phyloP scores from a whole-genome alignment of 2,329 filamentous ascomycete genomes.

The Fusarium sp. region DNA sequence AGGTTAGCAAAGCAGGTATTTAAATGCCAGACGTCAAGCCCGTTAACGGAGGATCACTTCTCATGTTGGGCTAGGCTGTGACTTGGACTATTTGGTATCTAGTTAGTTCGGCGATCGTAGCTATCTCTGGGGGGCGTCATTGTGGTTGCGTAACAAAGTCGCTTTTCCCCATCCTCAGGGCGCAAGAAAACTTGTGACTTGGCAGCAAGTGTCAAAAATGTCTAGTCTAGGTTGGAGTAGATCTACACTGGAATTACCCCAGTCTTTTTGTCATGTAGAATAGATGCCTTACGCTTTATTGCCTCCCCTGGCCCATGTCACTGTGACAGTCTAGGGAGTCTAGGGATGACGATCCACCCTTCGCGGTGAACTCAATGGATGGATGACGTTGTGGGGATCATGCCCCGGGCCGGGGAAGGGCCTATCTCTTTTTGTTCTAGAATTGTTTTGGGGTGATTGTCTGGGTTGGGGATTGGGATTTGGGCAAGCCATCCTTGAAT shows the following conservation, averaged over 20 bases:
- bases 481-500: background rate
- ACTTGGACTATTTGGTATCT: constrained; percentile 9
- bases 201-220: background rate
- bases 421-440: constrained; percentile 32
- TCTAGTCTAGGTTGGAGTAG: rapidly evolving
- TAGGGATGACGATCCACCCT: constrained; percentile 29
- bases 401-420: constrained; percentile 27
- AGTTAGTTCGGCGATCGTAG: constrained; percentile 8
- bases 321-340: background rate
- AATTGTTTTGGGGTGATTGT: background rate
- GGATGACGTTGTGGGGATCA: constrained; percentile 35
- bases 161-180: background rate
- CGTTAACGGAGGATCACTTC: constrained; percentile 25
- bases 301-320: background rate
- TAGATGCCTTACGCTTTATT: background rate
- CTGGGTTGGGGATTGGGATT: background rate
- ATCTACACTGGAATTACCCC: rapidly evolving
- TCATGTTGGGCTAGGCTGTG: constrained; percentile 22
- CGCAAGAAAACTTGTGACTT: background rate
- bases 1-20: constrained; percentile 1
- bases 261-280: background rate
- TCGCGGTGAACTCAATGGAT: background rate
- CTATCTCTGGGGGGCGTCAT: constrained; percentile 14
- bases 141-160: constrained; percentile 35
- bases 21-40: background rate